phyloP scores from a whole-genome alignment of 2,329 filamentous ascomycete genomes.

The Moelleriella libera region DNA sequence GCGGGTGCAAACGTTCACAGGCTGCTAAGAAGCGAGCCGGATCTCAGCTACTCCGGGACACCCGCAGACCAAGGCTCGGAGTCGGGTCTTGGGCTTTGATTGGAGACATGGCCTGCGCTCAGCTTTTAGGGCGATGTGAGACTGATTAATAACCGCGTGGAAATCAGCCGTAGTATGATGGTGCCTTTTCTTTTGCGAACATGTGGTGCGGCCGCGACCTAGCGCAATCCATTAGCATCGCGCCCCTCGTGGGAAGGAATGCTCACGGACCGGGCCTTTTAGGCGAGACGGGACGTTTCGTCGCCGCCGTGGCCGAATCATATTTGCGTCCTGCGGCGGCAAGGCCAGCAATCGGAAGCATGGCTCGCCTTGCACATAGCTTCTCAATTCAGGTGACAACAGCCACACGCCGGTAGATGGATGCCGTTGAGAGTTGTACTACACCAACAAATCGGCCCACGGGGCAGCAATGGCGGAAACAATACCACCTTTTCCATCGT shows the following conservation, averaged over 20 bases:
- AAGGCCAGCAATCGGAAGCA: too few relatives aligned
- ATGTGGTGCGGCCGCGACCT: too few relatives aligned
- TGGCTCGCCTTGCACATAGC: too few relatives aligned
- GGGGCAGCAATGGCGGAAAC: neutral
- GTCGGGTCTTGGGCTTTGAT: neutral
- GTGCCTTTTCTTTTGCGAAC: too few relatives aligned
- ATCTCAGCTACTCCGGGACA: neutral
- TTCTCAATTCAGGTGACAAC: too few relatives aligned
- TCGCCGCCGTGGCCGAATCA: too few relatives aligned
- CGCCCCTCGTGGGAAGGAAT: too few relatives aligned
- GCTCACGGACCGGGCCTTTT: too few relatives aligned
- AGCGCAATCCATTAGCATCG: too few relatives aligned
- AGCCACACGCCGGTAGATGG: neutral
- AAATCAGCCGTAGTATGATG: too few relatives aligned
- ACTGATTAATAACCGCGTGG: neutral
- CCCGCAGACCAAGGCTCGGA: neutral
- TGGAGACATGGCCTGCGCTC: neutral
- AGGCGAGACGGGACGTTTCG: too few relatives aligned
- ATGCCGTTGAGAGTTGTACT: neutral
- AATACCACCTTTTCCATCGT: neutral
- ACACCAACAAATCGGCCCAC: neutral
- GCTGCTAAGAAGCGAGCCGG: neutral
- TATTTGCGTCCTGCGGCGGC: too few relatives aligned
- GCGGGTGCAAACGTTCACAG: neutral
- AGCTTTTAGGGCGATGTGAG: neutral